These are phyloP conservation scores for Kodamaea neixiangensis DNA, from an alignment of 805 yeast species.

Conservation along the genomic window DNA sequence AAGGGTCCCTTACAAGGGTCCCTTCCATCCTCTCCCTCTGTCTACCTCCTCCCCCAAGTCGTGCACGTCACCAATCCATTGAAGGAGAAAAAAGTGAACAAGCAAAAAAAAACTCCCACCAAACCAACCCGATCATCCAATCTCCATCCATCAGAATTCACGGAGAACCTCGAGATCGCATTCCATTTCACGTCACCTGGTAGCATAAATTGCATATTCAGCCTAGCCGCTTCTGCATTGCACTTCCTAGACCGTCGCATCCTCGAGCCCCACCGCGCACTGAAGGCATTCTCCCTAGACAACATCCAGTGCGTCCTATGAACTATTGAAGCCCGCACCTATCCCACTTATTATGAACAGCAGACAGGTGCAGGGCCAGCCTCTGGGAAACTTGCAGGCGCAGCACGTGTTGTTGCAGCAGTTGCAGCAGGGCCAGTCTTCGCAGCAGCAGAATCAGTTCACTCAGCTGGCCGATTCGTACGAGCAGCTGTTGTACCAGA, in stretches of 20 bases:
- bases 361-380: slow-evolving; percentile 24
- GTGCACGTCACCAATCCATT: neutral
- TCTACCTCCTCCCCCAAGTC: neutral
- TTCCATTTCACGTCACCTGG: neutral
- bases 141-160: neutral
- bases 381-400: slow-evolving; percentile 38
- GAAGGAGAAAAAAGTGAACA: slow-evolving; percentile 4
- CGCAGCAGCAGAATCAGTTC: slow-evolving; percentile 5
- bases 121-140: neutral
- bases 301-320: neutral
- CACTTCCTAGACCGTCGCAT: neutral
- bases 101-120: neutral
- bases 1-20: neutral
- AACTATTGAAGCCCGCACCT: neutral
- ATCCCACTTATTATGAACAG: slow-evolving; percentile 17
- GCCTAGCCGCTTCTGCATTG: neutral
- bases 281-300: neutral
- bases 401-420: slow-evolving; percentile 46
- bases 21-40: neutral
- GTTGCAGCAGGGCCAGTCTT: slow-evolving; percentile 28
- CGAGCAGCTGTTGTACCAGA: slow-evolving; percentile 5
- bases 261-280: neutral
- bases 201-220: neutral
- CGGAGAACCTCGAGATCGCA: slow-evolving; percentile 11
- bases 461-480: neutral